These are phyloP conservation scores for Mycotypha africana DNA, from an alignment of 371 early-diverging fungal genomes.

Conservation along the genomic window DNA sequence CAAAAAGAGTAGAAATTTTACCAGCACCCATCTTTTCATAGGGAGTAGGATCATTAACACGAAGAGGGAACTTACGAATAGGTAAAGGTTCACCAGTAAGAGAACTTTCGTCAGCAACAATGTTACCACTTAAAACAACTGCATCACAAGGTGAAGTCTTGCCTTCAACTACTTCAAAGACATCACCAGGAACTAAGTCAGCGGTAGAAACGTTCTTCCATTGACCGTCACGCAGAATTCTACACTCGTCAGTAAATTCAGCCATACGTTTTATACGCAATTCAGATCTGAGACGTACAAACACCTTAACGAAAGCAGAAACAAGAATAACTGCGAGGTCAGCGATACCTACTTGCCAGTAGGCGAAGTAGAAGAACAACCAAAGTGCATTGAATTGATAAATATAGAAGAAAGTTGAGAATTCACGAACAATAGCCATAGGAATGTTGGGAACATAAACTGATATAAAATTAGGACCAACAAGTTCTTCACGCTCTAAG, in stretches of 20 bases:
- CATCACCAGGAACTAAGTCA: slow-evolving; percentile 69
- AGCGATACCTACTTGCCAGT: slow-evolving; percentile 70
- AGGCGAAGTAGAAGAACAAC: slow-evolving; percentile 69
- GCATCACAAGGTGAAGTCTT: slow-evolving; percentile 62
- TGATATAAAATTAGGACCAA: slow-evolving; percentile 66
- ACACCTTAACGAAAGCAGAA: slow-evolving; percentile 66
- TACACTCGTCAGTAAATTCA: slow-evolving; percentile 40
- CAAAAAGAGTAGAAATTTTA: slow-evolving; percentile 52
- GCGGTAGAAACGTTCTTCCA: slow-evolving; percentile 48
- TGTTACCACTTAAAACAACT: slow-evolving; percentile 62
- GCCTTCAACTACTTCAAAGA: slow-evolving; percentile 50
- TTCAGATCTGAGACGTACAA: slow-evolving; percentile 55
- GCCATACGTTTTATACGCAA: slow-evolving; percentile 62
- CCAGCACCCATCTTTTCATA: slow-evolving; percentile 38
- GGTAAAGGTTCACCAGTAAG: slow-evolving; percentile 62
- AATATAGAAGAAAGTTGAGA: slow-evolving; percentile 67
- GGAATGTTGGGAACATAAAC: slow-evolving; percentile 50
- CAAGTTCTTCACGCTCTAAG: slow-evolving; percentile 44
- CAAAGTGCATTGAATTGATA: slow-evolving; percentile 70
- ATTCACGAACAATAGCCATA: slow-evolving; percentile 55
- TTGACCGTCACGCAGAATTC: slow-evolving; percentile 42
- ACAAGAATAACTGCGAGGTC: slow-evolving; percentile 61
- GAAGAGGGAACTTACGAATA: slow-evolving; percentile 53
- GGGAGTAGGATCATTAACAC: slow-evolving; percentile 19
- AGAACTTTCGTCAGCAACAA: slow-evolving; percentile 65